phyloP scores from a whole-genome alignment of 108 stramenopile genomes.

The Discostella pseudostelligera region DNA sequence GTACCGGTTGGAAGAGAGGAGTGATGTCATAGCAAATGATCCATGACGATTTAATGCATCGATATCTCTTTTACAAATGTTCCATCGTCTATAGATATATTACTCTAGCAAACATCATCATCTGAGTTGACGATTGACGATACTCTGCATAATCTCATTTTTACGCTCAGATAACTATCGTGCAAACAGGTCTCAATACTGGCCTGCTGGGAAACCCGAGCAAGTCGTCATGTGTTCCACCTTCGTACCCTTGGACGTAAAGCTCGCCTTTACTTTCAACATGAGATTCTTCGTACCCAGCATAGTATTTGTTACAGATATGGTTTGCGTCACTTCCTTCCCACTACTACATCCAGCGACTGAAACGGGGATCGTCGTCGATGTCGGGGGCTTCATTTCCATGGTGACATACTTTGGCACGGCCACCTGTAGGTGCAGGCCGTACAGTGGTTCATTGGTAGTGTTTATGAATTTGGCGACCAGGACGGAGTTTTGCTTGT shows the following conservation, averaged over 20 bases:
- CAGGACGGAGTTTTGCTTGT: conserved; percentile 73
- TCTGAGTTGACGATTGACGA: background rate
- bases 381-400: conserved; percentile 94
- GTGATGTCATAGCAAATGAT: background rate
- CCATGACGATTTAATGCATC: background rate
- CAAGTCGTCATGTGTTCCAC: conserved; percentile 89
- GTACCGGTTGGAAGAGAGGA: conserved; percentile 27
- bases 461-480: conserved; percentile 87
- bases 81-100: background rate
- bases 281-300: conserved; percentile 93
- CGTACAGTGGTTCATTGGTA: conserved; percentile 71
- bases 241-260: conserved; percentile 81
- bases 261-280: conserved; percentile 94
- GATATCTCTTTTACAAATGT: background rate
- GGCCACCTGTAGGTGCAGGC: conserved; percentile 91
- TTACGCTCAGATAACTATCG: background rate
- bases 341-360: conserved; percentile 53
- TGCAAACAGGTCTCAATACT: conserved; percentile 51
- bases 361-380: conserved; percentile 80
- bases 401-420: conserved; percentile 96
- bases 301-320: conserved; percentile 85
- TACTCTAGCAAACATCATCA: conserved; percentile 3
- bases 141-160: background rate
- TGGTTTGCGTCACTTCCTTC: conserved; percentile 88
- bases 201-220: conserved; percentile 78